Percentiles rank a stretch among this genome's conserved stretches.
These are phyloP conservation scores for Leucogyrophana mollusca DNA, from an alignment of 768 basidiomycete genomes.

Conservation along the genomic window DNA sequence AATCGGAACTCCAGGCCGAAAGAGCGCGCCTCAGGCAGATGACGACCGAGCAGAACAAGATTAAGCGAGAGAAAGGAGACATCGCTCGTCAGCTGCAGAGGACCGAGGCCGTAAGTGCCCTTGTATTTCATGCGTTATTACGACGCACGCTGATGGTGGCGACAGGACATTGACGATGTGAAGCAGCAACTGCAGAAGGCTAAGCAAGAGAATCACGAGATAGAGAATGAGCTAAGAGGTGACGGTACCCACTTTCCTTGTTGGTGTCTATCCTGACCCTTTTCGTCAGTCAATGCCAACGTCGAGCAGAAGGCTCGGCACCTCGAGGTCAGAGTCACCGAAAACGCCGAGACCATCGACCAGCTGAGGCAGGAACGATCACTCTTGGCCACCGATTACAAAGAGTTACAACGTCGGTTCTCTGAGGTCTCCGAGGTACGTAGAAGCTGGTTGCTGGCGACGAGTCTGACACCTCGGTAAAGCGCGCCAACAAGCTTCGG, in stretches of 20 bases:
- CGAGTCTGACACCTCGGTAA: constrained; percentile 1
- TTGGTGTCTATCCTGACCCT: constrained; percentile 11
- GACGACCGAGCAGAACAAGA: constrained; percentile 58
- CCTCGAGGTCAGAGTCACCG: constrained; percentile 63
- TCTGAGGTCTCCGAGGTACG: constrained; percentile 66
- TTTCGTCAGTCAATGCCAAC: constrained; percentile 52
- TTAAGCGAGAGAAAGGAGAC: constrained; percentile 64
- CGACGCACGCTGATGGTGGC: constrained; percentile 5
- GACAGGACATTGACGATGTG: constrained; percentile 78
- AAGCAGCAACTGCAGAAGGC: constrained; percentile 62
- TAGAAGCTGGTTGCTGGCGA: too few relatives aligned
- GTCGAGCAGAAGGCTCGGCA: constrained; percentile 73
- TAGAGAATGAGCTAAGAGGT: constrained; percentile 78
- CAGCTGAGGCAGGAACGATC: constrained; percentile 77
- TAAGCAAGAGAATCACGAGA: constrained; percentile 71
- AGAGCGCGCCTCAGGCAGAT: constrained; percentile 63
- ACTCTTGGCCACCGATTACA: constrained; percentile 66
- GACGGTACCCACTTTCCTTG: constrained; percentile 15
- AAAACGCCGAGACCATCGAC: constrained; percentile 70
- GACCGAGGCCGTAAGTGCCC: constrained; percentile 61
- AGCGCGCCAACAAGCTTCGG: constrained; percentile 64
- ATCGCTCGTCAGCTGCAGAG: constrained; percentile 63
- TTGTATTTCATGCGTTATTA: not conserved
- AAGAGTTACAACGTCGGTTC: constrained; percentile 67
- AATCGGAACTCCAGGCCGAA: constrained; percentile 69